Percentiles rank a stretch among this genome's conserved stretches.
Evolutionary conservation across 257 asterid genomes (phyloP).

Genomic region (Handroanthus guayacan): DNA sequence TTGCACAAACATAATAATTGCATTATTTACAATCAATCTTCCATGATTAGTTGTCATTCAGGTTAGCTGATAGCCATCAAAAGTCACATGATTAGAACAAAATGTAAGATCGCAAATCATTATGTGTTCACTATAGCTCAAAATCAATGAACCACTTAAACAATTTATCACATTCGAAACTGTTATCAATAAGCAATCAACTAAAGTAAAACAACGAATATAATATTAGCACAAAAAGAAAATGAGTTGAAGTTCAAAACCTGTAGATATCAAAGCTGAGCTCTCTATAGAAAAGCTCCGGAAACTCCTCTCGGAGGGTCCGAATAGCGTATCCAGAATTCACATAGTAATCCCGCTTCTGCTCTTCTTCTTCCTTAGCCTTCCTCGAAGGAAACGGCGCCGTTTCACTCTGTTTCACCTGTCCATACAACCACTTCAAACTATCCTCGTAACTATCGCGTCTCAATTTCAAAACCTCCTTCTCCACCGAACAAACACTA

Average conservation of each 20-base stretch:
- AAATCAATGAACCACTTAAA: no score
- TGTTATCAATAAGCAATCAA: conserved; percentile 28
- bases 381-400: conserved; percentile 41
- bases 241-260: conserved; percentile 35
- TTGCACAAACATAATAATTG: neutral
- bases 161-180: conserved; percentile 39
- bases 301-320: conserved; percentile 77
- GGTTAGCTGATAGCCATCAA: neutral
- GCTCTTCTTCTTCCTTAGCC: conserved; percentile 51
- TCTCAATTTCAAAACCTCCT: conserved; percentile 44
- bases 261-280: conserved; percentile 75
- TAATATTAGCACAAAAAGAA: neutral
- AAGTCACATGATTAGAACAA: neutral
- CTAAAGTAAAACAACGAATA: conserved; percentile 46
- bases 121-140: neutral
- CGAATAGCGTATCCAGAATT: conserved; percentile 80
- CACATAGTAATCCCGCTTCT: conserved; percentile 65
- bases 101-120: neutral
- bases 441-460: conserved; percentile 20
- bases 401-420: conserved; percentile 48
- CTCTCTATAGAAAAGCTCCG: conserved; percentile 64
- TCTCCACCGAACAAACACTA: conserved; percentile 49
- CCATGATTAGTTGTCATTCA: conserved; percentile 6
- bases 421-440: conserved; percentile 45
- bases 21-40: neutral